These are phyloP conservation scores for Venturia asperata DNA, from an alignment of 2,329 filamentous ascomycete genomes.

Conservation along the genomic window DNA sequence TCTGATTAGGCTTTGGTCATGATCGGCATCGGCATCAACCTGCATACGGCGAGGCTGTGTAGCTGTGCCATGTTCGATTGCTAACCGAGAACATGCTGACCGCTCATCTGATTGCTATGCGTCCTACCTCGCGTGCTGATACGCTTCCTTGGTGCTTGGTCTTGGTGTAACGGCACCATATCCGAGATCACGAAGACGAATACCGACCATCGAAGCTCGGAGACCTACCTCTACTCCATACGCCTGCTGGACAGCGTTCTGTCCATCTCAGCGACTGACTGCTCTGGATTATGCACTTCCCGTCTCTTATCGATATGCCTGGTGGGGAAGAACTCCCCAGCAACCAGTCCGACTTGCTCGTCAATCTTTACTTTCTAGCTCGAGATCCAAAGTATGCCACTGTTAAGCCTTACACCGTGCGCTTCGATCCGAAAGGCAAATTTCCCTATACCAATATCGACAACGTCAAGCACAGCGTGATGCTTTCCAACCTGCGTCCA, in stretches of 20 bases:
- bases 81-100: neutral
- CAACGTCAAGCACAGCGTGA: neutral
- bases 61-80: neutral
- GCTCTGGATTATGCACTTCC: neutral
- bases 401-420: slow-evolving; percentile 19
- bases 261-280: neutral
- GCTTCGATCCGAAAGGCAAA: slow-evolving; percentile 17
- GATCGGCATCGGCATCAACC: neutral
- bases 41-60: neutral
- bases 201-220: neutral
- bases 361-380: slow-evolving; percentile 15
- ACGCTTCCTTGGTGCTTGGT: no score
- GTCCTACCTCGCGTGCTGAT: no score
- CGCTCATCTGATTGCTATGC: neutral
- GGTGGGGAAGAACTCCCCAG: neutral
- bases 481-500: neutral
- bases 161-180: neutral
- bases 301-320: neutral
- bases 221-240: neutral
- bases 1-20: neutral
- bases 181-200: neutral
- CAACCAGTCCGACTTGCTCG: neutral
- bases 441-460: slow-evolving; percentile 4
- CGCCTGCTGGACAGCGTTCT: neutral
- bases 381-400: slow-evolving; percentile 15